phyloP scores from a whole-genome alignment of 1,284 basidiomycete genomes.

The Trichosporon sp. region DNA sequence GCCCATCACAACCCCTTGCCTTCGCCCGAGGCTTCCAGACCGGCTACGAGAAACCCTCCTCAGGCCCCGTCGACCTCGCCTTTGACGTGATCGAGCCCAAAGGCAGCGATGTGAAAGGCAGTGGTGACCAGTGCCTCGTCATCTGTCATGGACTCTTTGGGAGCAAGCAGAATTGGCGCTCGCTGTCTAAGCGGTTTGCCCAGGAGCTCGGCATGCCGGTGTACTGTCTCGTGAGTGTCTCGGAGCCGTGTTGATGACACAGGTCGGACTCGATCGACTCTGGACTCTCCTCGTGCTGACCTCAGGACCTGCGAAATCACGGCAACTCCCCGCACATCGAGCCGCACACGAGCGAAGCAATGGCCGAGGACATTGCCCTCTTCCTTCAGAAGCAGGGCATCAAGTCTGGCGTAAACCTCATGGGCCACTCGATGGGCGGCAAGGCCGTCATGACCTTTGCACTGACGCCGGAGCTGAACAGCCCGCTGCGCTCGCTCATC shows the following conservation, averaged over 20 bases:
- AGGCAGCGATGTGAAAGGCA: neutral
- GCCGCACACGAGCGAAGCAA: conserved; percentile 50
- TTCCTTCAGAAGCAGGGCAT: conserved; percentile 49
- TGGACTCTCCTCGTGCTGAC: neutral
- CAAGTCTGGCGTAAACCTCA: conserved; percentile 45
- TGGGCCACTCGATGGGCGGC: conserved; percentile 57
- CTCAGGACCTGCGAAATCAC: conserved; percentile 55
- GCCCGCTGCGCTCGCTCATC: conserved; percentile 48
- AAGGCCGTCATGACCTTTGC: conserved; percentile 55
- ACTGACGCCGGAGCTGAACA: conserved; percentile 45
- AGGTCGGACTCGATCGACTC: too few species aligned
- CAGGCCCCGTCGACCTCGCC: conserved; percentile 34
- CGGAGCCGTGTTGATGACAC: too few species aligned
- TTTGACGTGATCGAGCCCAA: conserved; percentile 36
- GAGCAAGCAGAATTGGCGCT: conserved; percentile 57
- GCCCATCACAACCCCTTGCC: neutral
- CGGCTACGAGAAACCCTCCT: neutral
- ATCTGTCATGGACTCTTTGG: conserved; percentile 54
- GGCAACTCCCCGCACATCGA: conserved; percentile 52
- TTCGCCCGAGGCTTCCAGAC: neutral
- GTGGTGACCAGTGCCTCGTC: conserved; percentile 44
- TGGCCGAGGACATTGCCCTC: conserved; percentile 48
- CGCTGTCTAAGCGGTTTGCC: conserved; percentile 51
- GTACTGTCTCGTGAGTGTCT: conserved; percentile 49
- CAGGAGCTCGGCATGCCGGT: conserved; percentile 50